Evolutionary conservation across 2,329 filamentous ascomycete genomes (phyloP), one percentile per base, ranked within the genome.

Genomic region (Aureobasidium sp.): DNA sequence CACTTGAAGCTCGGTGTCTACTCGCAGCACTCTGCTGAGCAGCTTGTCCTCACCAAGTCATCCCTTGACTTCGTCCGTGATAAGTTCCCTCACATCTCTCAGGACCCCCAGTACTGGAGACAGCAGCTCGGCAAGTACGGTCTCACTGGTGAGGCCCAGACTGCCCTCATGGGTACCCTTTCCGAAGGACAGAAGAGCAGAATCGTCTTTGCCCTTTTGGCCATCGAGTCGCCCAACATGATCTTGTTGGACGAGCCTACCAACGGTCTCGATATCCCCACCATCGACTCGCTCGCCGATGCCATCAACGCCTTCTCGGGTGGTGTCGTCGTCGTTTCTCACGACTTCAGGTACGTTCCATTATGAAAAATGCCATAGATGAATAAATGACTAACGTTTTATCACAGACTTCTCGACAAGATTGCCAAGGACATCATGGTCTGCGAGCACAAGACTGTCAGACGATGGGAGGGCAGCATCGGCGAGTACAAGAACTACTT

Each of bases 401-500:
- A 53, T 37, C 48, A 55, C 70, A 95, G 93, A 82, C 82, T 99
- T 72, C 87, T 99, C 68, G 94, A 99, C 85, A 97, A 96, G 84
- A 97, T 99, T 76, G 94, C 94, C 70, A 99, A 99, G 84, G 91
- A 99, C 77, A 99, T 99, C 78, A 87, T 99, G 80, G 94, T 99
- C 62, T 99, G 95, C 79, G 94, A 99, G 81, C 92, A 99, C 86
- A 92, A 92, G 84, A 92, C 92, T 15, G 92, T 97, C 70, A 87
- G 84, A 70, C 79, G 85, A 71, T 99, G 94, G 94, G 87, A 93
- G 66, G 93, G 93, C 71, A 81, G 79, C 67, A 99, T 99, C 72
- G 88, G 87, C 69, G 87, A 92, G 64, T 99, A 99, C 90, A 99
- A 99, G 90, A 90, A 95, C 81, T 86, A 97, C 79, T 84, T 99